phyloP scores from a whole-genome alignment of 2,329 filamentous ascomycete genomes.

The Botrytis tulipae region DNA sequence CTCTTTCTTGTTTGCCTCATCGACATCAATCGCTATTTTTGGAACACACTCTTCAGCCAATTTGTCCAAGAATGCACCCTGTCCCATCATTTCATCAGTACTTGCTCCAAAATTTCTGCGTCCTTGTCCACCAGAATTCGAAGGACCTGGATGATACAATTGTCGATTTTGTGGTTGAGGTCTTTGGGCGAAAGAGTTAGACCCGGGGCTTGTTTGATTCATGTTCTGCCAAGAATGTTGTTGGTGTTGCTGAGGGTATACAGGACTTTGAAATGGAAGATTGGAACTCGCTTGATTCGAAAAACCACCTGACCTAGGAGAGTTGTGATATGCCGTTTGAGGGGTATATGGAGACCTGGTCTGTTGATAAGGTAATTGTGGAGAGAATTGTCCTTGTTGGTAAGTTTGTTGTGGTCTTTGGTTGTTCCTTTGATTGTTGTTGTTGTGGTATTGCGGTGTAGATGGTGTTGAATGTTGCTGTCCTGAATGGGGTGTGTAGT shows the following conservation, averaged over 20 bases:
- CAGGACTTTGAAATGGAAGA: constrained; percentile 22
- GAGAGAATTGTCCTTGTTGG: constrained; percentile 28
- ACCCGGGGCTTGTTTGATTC: constrained; percentile 14
- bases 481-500: constrained; percentile 17
- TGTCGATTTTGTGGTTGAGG: constrained; percentile 34
- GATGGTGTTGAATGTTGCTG: constrained; percentile 22
- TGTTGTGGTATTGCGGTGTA: constrained; percentile 15
- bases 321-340: constrained; percentile 24
- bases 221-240: constrained; percentile 18
- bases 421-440: constrained; percentile 6
- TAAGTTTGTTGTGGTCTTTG: constrained; percentile 28
- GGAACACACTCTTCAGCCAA: constrained; percentile 42
- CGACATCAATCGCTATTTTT: constrained; percentile 54
- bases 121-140: constrained; percentile 23
- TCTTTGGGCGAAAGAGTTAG: constrained; percentile 14
- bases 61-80: constrained; percentile 50
- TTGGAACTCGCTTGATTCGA: constrained; percentile 26
- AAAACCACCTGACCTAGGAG: constrained; percentile 38
- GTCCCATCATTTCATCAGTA: constrained; percentile 48
- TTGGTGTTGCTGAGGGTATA: constrained; percentile 15
- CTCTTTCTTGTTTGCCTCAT: constrained; percentile 70
- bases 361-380: constrained; percentile 25
- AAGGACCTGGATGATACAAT: constrained; percentile 34
- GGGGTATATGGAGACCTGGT: constrained; percentile 29
- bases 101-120: constrained; percentile 24